Evolutionary conservation across 106 monocot genomes (phyloP), one percentile per base, ranked within the genome.

Genomic region (Amphibolis antarctica): DNA sequence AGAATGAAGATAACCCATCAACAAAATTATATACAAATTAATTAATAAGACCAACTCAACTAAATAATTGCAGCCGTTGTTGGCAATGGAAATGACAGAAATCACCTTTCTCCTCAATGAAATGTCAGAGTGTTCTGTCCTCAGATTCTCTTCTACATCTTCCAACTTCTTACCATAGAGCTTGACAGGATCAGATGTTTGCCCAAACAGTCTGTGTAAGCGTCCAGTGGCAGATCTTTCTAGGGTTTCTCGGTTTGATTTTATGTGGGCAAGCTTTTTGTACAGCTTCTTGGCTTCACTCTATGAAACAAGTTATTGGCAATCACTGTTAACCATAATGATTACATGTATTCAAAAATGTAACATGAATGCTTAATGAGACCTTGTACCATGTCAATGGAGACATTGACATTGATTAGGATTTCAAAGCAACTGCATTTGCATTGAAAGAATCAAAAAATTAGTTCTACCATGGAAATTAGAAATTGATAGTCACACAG

Each of bases 71-170:
- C 7, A 36, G 36, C 7, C 17, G 15, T 44, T 9, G 46, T 36
- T 53, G 53, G 12, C 18, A 22, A 0, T 10, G 42, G 57, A 25
- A 46, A 25, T 15, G 10, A 45, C 27, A 11, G 30, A 29, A 66
- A 15, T 51, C 74, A 87, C 92, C 88, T 80, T 66, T 50, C 69
- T 57, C 18, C 55, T 21, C 28, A 43, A 58, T 48, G 88, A 81
- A 74, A 66, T 42, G 75, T 57, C 70, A 62, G 81, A 82, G 45
- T 89, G 89, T 49, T 77, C 71, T 63, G 84, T 52, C 69, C 89
- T 81, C 59, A 89, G 75, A 76, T 89, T 79, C 69, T 83, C 83
- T 72, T 93, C 86, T 19, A 89, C 46, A 82, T 81, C 76, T 53
- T 89, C 83, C 70, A 89, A 72, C 72, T 79, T 79, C 70, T 84